Base-by-base conservation (phyloP, 2,329 filamentous ascomycete genomes). In the Ascosphaera pollenicola region DNA sequence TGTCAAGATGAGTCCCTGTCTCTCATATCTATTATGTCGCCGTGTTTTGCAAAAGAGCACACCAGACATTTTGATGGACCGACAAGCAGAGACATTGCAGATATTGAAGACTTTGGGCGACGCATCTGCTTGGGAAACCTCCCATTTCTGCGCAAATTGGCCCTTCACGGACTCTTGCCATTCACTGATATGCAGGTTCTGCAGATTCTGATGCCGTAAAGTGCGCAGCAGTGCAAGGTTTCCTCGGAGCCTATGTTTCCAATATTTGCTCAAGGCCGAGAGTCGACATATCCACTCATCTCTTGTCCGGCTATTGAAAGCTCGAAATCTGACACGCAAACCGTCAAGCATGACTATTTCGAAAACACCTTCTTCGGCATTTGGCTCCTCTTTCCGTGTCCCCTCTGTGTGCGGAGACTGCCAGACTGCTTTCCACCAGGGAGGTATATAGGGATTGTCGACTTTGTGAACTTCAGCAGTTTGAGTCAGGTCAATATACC, bases 61-160 rank as follows among this genome's bases (percentile, higher is more conserved):
- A 2, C 74, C 74, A 26, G 70, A 70, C 53, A 76, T 67, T 55
- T 63, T 62, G 40, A 78, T 69, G 15, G 68, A 61, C 34, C 74
- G 68, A 50, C 74, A 78, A 30, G 62, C 64, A 8, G 68, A 64
- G 17, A 78, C 65, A n/a, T 68, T 66, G 51, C 74, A 78, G 57
- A 78, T 66, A 51, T 78, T 73, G 58, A 75, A 77, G n/a, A 78
- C 55, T 31, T 69, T 57, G 1, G 73, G 66, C 1, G 67, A 74
- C n/a, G 73, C 70, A 46, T 67, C 66, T 1, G 71, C 69, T 44
- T 73, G 66, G 13, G 63, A 69, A 17, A 78, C 72, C 51, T 78
- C 74, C 74, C 74, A 78, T 48, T 78, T 77, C 45, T 64, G 60
- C 0, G 72, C 72, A 48, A 72, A 77, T 48, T 76, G 72, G 8